Evolutionary conservation across 257 asterid genomes (phyloP), one percentile per base, ranked within the genome.

Genomic region (Craterostigma plantagineum): DNA sequence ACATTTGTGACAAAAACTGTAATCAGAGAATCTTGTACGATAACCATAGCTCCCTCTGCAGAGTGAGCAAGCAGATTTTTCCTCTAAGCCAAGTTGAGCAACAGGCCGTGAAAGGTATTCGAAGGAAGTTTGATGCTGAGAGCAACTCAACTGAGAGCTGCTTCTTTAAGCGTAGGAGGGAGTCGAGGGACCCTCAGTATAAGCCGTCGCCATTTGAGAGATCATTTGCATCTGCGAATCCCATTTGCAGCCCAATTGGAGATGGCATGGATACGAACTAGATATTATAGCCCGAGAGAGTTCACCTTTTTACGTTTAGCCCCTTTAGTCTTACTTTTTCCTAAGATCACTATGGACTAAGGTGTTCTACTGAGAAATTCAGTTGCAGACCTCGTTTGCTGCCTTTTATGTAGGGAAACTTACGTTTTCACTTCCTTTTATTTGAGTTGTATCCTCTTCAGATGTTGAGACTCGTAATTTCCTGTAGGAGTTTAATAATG

Each of bases 1-100:
- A 84, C 85, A 72, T 84, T 54, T 84, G 96, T 56, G 96, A 84
- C 96, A 84, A 76, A 76, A 84, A 84, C 70, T 84, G 96, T 74
- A 77, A 68, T 72, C 96, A 80, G 77, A 73, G 92, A 64, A 84
- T 84, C 50, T 50, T 80, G 66, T 84, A 80, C 51, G 96, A 84
- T 75, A 84, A 84, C 65, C 85, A 70, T 64, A 74, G 71, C 78
- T 74, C 90, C 69, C 92, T 80, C 41, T 80, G 96, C 85, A 62
- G 93, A 62, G 96, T 77, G 57, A 84, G 85, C 79, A 63, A 64
- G 60, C 71, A 74, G 61, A n/a, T 75, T 72, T 84, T 84, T 42
- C 85, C 85, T 33, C 68, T 84, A 44, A 77, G 92, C 7, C 65
- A 58, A 46, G 61, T 63, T 51, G 96, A 84, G 75, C 78, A 72